Percentiles rank a stretch among this genome's conserved stretches.
These are phyloP conservation scores for Danielozyma ontarioensis DNA, from an alignment of 805 yeast genomes.

Conservation along the genomic window DNA sequence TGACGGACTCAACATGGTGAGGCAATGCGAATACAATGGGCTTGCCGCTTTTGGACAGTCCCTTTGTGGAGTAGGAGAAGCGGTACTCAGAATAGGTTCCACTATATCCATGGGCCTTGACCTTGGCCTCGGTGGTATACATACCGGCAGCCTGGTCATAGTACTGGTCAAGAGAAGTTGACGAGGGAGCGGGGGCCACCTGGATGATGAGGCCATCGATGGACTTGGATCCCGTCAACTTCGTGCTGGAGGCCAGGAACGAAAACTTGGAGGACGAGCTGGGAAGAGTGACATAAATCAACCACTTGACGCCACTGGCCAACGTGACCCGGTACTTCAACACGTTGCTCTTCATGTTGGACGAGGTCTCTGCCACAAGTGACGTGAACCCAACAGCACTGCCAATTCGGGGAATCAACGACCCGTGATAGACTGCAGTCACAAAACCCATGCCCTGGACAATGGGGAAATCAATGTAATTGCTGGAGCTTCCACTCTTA, in stretches of 20 bases:
- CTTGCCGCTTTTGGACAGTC: conserved; percentile 2
- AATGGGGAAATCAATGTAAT: conserved; percentile 9
- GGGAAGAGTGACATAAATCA: conserved; percentile 4
- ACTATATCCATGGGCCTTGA: conserved; percentile 1
- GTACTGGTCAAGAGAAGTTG: background rate
- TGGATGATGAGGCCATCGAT: conserved; percentile 45
- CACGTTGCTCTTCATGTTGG: background rate
- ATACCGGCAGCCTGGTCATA: conserved; percentile 64
- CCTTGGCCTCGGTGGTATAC: conserved; percentile 38
- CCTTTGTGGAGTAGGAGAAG: conserved; percentile 4
- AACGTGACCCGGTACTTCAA: background rate
- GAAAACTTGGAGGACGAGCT: background rate
- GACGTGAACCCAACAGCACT: conserved; percentile 42
- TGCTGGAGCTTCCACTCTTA: background rate
- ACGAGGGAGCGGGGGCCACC: conserved; percentile 42
- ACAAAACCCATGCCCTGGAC: conserved; percentile 14
- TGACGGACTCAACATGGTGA: conserved; percentile 8
- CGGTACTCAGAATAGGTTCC: conserved; percentile 3
- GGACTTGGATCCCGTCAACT: conserved; percentile 4
- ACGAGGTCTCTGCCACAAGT: conserved; percentile 28
- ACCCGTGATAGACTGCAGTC: conserved; percentile 34
- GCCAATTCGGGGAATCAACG: conserved; percentile 46
- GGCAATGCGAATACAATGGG: conserved; percentile 10
- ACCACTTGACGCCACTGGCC: conserved; percentile 4
- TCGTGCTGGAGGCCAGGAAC: conserved; percentile 1